phyloP scores from a whole-genome alignment of 164 flowering plant genomes.

The Litsea cubeba region DNA sequence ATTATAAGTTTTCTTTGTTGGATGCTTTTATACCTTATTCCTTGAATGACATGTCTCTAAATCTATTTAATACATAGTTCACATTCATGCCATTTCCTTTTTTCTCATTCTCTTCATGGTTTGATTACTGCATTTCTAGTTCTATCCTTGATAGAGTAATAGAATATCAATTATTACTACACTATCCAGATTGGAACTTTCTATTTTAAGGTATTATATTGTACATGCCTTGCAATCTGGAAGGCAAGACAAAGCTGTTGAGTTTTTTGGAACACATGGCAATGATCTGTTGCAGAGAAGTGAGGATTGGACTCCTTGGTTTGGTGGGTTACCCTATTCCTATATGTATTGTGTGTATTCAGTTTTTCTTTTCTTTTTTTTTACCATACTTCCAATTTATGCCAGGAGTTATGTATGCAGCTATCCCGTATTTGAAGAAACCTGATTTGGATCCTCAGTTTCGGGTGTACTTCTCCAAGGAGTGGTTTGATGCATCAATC shows the following conservation, averaged over 20 bases:
- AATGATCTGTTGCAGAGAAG: constrained; percentile 53
- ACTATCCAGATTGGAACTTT: constrained; percentile 60
- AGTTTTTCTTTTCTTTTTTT: not conserved
- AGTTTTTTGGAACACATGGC: constrained; percentile 56
- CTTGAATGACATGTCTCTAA: no score
- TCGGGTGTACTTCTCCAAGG: no score
- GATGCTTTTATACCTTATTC: no score
- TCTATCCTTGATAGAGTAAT: no score
- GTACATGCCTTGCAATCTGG: constrained; percentile 62
- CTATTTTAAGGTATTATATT: constrained; percentile 64
- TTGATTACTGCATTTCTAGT: no score
- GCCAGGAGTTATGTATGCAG: not conserved
- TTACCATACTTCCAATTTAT: not conserved
- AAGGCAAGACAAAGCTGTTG: constrained; percentile 61
- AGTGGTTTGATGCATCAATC: no score
- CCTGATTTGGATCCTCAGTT: no score
- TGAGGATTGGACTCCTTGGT: constrained; percentile 85
- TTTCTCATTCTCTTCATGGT: no score
- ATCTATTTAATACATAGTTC: no score
- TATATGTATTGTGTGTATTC: not conserved
- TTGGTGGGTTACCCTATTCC: constrained; percentile 45
- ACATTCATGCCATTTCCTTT: no score
- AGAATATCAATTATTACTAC: constrained; percentile 39
- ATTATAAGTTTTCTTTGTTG: no score
- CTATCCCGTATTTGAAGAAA: no score